A percentile compares a stretch with the other conserved stretches of the same genome.
These are phyloP conservation scores for Mitragyna speciosa DNA, from an alignment of 257 asterid genomes.

Conservation along the genomic window DNA sequence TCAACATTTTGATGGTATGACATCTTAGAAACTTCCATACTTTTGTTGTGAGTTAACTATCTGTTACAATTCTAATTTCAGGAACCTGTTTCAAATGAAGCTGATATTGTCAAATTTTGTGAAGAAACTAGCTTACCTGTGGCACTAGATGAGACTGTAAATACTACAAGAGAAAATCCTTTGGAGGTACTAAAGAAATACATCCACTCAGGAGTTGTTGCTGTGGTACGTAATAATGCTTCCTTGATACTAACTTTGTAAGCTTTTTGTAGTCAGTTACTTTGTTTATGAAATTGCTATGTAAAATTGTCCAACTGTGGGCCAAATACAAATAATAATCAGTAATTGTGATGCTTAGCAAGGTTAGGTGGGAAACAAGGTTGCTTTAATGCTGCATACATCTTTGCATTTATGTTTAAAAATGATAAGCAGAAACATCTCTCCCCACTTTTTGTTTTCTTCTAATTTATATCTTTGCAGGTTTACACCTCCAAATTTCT, in stretches of 20 bases:
- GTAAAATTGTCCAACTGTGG: too few relatives aligned
- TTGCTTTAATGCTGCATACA: too few relatives aligned
- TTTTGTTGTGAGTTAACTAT: not conserved
- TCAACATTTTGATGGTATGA: not conserved
- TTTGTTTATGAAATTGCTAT: too few relatives aligned
- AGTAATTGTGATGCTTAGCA: too few relatives aligned
- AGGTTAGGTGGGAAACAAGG: too few relatives aligned
- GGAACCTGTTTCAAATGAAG: slow-evolving; percentile 83
- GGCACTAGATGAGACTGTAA: slow-evolving; percentile 91
- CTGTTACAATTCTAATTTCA: slow-evolving; percentile 25
- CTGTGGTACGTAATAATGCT: slow-evolving; percentile 40
- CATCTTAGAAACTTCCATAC: not conserved
- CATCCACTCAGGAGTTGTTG: slow-evolving; percentile 71
- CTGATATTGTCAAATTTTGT: slow-evolving; percentile 74
- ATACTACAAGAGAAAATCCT: slow-evolving; percentile 46
- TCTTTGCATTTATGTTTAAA: too few relatives aligned
- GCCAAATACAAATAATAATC: too few relatives aligned
- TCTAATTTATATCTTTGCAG: too few relatives aligned
- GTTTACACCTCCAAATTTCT: too few relatives aligned
- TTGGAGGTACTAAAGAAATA: slow-evolving; percentile 59
- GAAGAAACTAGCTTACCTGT: slow-evolving; percentile 85
- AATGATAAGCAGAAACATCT: too few relatives aligned
- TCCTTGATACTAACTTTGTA: not conserved
- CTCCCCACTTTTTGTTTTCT: too few relatives aligned
- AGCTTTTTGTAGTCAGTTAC: too few relatives aligned